Conservation (phyloP, 768 basidiomycete species). For the Paxillus rubicundulus region DNA sequence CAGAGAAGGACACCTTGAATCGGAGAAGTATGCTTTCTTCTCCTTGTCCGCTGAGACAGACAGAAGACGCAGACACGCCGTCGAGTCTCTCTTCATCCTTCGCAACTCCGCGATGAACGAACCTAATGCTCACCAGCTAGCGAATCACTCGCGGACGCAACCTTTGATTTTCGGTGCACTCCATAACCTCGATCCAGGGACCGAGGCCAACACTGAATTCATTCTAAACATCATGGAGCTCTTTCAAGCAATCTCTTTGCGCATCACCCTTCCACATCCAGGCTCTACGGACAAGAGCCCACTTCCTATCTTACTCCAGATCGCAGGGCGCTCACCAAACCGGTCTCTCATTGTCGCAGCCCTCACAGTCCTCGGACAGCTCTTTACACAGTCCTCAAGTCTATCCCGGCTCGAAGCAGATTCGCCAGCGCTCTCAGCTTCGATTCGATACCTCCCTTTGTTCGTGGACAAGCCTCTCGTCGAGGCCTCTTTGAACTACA, state of each 20-base stretch:
- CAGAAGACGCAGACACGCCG: conserved; percentile 67
- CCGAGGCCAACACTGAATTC: conserved; percentile 72
- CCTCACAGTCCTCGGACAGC: conserved; percentile 54
- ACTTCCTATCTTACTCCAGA: conserved; percentile 52
- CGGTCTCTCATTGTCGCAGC: conserved; percentile 72
- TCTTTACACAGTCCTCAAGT: conserved; percentile 65
- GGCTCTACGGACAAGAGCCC: conserved; percentile 45
- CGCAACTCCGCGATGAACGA: conserved; percentile 81
- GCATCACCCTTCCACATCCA: conserved; percentile 39
- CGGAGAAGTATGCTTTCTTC: conserved; percentile 50
- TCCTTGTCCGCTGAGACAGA: conserved; percentile 49
- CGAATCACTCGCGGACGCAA: conserved; percentile 57
- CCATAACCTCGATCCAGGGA: conserved; percentile 53
- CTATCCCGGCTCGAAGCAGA: conserved; percentile 47
- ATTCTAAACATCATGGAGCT: conserved; percentile 70
- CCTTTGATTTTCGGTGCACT: conserved; percentile 66
- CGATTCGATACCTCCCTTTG: conserved; percentile 72
- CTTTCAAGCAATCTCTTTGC: conserved; percentile 57
- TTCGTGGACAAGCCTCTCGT: conserved; percentile 66
- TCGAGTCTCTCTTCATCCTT: conserved; percentile 81
- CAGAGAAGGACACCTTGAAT: conserved; percentile 52
- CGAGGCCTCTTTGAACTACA: conserved; percentile 69
- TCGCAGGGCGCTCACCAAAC: conserved; percentile 60
- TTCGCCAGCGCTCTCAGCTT: conserved; percentile 59
- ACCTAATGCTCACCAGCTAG: conserved; percentile 60